Percentiles rank a stretch among this genome's conserved stretches.
phyloP scores from a whole-genome alignment of 768 basidiomycete species.

The Trametes maxima region DNA sequence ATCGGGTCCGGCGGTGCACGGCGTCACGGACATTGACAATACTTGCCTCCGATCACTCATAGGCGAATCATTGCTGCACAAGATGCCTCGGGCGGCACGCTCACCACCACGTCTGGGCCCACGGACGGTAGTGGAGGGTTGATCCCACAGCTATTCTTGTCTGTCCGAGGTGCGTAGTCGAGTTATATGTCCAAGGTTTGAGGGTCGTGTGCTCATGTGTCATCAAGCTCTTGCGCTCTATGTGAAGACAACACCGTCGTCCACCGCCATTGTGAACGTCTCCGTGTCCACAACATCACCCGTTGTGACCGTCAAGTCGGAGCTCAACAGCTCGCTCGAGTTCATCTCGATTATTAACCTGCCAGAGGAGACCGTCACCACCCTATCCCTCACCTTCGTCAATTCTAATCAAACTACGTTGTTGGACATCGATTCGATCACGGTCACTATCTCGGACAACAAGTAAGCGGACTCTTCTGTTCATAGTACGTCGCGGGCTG shows the following conservation, averaged over 20 bases:
- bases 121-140: slow-evolving; percentile 20
- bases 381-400: slow-evolving; percentile 22
- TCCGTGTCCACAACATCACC: slow-evolving; percentile 22
- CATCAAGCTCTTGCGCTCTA: slow-evolving; percentile 16
- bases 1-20: background rate
- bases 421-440: slow-evolving; percentile 25
- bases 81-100: slow-evolving; percentile 15
- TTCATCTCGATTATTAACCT: slow-evolving; percentile 24
- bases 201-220: background rate
- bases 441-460: slow-evolving; percentile 22
- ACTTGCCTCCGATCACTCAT: background rate
- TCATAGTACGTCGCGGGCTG: background rate
- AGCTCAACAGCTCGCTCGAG: slow-evolving; percentile 22
- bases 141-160: slow-evolving; percentile 26
- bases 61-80: slow-evolving; percentile 23
- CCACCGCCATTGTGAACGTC: slow-evolving; percentile 24
- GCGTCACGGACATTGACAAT: background rate
- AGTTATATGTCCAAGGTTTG: background rate
- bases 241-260: slow-evolving; percentile 19
- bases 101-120: slow-evolving; percentile 25
- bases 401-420: slow-evolving; percentile 13
- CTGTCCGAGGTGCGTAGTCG: slow-evolving; percentile 20
- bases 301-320: slow-evolving; percentile 18
- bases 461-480: slow-evolving; percentile 12
- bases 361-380: slow-evolving; percentile 23